Percentiles rank a stretch among this genome's conserved stretches.
Conservation (phyloP, 2,329 filamentous ascomycete genomes). For the Emmonsia crescens region DNA sequence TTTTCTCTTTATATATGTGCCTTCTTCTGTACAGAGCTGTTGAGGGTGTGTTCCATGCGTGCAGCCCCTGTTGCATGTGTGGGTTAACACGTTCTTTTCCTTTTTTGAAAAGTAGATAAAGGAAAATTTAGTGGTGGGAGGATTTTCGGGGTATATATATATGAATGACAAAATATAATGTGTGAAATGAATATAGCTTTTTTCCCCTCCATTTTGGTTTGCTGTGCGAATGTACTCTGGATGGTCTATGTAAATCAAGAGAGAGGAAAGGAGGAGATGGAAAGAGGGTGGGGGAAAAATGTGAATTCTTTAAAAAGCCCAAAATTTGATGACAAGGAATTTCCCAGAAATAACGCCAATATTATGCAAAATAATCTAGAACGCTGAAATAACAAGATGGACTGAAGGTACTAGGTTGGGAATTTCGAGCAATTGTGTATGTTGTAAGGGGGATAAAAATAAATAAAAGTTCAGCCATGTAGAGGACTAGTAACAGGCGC, state of each 20-base stretch:
- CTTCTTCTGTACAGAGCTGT: background rate
- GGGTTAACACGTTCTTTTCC: background rate
- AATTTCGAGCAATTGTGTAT: background rate
- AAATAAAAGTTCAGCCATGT: background rate
- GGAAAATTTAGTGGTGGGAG: background rate
- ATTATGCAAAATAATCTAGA: background rate
- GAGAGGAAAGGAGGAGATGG: background rate
- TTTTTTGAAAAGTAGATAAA: background rate
- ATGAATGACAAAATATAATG: background rate
- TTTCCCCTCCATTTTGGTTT: background rate
- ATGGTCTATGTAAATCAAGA: background rate
- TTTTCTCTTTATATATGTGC: background rate
- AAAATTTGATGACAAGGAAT: background rate
- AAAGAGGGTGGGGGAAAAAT: background rate
- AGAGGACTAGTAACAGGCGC: background rate
- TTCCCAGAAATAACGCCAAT: background rate
- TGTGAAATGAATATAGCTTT: background rate
- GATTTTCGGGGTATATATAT: background rate
- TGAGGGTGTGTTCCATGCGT: background rate
- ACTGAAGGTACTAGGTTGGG: background rate
- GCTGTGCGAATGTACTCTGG: background rate
- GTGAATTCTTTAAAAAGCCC: background rate
- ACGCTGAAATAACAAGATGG: background rate
- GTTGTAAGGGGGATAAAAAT: no score
- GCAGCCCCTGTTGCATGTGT: background rate